Evolutionary conservation across 2,329 filamentous ascomycete species (phyloP).

Genomic region (Pyricularia pennisetigena): DNA sequence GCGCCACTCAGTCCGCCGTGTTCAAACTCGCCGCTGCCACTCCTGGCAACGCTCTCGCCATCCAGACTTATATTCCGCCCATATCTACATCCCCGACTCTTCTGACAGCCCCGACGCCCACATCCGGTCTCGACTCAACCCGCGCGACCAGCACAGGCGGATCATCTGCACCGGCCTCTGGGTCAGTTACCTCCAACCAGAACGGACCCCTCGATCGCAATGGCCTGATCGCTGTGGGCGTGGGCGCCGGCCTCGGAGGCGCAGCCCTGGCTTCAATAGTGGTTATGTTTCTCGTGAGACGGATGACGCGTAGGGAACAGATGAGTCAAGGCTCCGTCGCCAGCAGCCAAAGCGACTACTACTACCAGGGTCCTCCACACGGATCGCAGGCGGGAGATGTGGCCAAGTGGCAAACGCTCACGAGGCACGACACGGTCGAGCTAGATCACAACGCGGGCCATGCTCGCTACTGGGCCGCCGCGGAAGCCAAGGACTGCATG

Average conservation of each 20-base stretch:
- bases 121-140: background rate
- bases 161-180: background rate
- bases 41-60: slow-evolving; percentile 9
- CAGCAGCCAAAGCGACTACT: background rate
- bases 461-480: background rate
- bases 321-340: background rate
- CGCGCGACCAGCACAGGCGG: background rate
- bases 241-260: background rate
- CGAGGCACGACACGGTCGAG: background rate
- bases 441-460: background rate
- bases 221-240: background rate
- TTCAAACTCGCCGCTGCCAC: slow-evolving; percentile 9
- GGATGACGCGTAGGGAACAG: background rate
- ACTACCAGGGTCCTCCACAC: background rate
- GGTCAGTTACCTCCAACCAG: background rate
- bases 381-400: background rate
- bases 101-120: background rate
- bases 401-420: background rate
- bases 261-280: background rate
- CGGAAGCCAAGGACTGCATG: background rate
- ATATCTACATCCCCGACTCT: background rate
- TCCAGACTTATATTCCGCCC: slow-evolving; percentile 7
- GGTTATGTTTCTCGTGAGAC: background rate
- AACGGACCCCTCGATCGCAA: background rate
- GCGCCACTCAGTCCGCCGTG: slow-evolving; percentile 7